Conservation (phyloP, 1,139 yeast species). For the Lodderomyces margitis region DNA sequence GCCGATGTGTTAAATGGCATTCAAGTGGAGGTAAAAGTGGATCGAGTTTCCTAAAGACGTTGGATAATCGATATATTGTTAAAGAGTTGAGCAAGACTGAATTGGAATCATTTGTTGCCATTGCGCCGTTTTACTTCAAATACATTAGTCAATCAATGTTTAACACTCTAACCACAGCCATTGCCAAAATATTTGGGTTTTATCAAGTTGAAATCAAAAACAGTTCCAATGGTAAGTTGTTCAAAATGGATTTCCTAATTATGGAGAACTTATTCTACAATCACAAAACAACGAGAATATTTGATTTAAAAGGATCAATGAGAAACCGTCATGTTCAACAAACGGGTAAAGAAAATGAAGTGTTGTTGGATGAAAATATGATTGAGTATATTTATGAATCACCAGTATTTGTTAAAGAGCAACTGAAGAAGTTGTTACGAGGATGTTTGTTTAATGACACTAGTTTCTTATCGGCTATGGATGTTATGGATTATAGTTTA, state of each 20-base stretch:
- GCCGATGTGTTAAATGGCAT: conserved; percentile 94
- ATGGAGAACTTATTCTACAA: conserved; percentile 95
- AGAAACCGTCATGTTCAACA: conserved; percentile 94
- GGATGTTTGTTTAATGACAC: conserved; percentile 96
- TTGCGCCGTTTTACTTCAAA: conserved; percentile 96
- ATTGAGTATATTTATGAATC: conserved; percentile 96
- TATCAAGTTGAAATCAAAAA: conserved; percentile 89
- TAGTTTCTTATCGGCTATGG: conserved; percentile 90
- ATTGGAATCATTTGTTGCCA: conserved; percentile 87
- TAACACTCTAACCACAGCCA: conserved; percentile 89
- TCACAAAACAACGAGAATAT: conserved; percentile 78
- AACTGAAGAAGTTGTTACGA: conserved; percentile 78
- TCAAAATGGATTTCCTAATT: conserved; percentile 86
- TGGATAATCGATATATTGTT: conserved; percentile 85
- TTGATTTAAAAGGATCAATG: conserved; percentile 98
- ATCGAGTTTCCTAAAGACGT: conserved; percentile 85
- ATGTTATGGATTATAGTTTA: conserved; percentile 96
- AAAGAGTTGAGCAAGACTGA: conserved; percentile 88
- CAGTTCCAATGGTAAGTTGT: conserved; percentile 68
- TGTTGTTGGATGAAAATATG: conserved; percentile 93
- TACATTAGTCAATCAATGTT: conserved; percentile 94
- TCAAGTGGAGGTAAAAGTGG: conserved; percentile 97
- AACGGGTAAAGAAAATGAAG: conserved; percentile 95
- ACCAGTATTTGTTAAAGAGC: conserved; percentile 91
- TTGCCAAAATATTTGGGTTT: conserved; percentile 94